These are phyloP conservation scores for Basipetospora chlamydospora DNA, from an alignment of 2,329 filamentous ascomycete genomes.

Conservation along the genomic window DNA sequence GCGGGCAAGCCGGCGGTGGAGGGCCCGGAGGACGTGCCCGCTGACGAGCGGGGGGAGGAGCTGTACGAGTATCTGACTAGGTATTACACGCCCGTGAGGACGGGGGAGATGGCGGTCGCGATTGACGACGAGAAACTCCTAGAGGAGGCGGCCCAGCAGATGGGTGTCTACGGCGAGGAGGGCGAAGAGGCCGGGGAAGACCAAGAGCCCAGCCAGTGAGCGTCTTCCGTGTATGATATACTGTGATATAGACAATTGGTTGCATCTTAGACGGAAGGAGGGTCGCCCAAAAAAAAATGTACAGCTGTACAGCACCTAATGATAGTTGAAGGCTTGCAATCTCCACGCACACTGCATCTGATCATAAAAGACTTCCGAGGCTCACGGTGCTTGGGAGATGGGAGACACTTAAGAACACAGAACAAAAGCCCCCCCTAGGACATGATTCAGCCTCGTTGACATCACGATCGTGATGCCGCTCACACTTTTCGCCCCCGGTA, in stretches of 20 bases:
- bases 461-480: background rate
- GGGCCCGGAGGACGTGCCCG: constrained; percentile 21
- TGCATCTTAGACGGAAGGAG: no score
- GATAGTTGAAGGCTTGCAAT: no score
- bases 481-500: constrained; percentile 1
- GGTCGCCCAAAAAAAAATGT: no score
- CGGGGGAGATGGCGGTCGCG: constrained; percentile 8
- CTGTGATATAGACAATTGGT: no score
- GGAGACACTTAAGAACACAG: no score
- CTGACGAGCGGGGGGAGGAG: constrained; percentile 20
- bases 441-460: no score
- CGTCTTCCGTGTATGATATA: background rate
- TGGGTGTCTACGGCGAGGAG: constrained; percentile 24
- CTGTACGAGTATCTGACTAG: constrained; percentile 27
- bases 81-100: constrained; percentile 19
- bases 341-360: no score
- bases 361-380: no score
- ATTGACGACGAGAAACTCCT: constrained; percentile 14
- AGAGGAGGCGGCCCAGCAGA: constrained; percentile 22
- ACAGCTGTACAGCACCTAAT: no score
- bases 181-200: no score
- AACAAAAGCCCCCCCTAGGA: no score
- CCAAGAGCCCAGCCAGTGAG: background rate
- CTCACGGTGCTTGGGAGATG: no score
- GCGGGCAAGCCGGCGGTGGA: constrained; percentile 10